Conservation (phyloP, 2,329 filamentous ascomycete species). For the Talaromyces sp. region DNA sequence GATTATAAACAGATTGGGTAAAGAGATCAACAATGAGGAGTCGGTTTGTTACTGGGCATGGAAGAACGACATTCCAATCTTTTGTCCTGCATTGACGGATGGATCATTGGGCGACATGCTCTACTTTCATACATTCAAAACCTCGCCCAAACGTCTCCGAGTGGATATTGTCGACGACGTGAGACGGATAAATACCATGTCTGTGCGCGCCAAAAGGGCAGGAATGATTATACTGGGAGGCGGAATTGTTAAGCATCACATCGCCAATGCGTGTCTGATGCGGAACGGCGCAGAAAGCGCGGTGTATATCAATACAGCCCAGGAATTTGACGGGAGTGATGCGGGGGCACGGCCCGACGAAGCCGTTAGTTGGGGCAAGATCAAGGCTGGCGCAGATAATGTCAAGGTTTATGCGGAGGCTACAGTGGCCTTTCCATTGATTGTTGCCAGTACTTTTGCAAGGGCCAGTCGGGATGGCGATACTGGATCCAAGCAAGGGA, state of each 20-base stretch:
- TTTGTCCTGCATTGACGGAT: conserved; percentile 93
- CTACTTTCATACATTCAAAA: conserved; percentile 95
- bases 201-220: conserved; percentile 78
- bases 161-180: conserved; percentile 95
- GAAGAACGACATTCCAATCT: conserved; percentile 94
- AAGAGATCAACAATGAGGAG: conserved; percentile 87
- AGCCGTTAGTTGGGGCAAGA: conserved; percentile 98
- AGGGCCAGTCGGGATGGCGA: conserved; percentile 27
- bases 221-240: conserved; percentile 96
- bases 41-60: conserved; percentile 97
- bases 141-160: conserved; percentile 73
- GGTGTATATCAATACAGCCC: conserved; percentile 95
- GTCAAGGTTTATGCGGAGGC: conserved; percentile 80
- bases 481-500: conserved; percentile 1
- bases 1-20: conserved; percentile 82
- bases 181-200: conserved; percentile 84
- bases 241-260: conserved; percentile 96
- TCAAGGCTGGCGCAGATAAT: conserved; percentile 79
- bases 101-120: conserved; percentile 96
- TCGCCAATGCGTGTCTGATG: conserved; percentile 96
- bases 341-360: conserved; percentile 93
- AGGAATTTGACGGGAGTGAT: conserved; percentile 97
- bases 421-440: conserved; percentile 64
- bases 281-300: conserved; percentile 94
- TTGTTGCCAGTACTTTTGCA: conserved; percentile 66